These are phyloP conservation scores for Dictyostelium intermedium DNA, from an alignment of 78 protist species.

Conservation along the genomic window DNA sequence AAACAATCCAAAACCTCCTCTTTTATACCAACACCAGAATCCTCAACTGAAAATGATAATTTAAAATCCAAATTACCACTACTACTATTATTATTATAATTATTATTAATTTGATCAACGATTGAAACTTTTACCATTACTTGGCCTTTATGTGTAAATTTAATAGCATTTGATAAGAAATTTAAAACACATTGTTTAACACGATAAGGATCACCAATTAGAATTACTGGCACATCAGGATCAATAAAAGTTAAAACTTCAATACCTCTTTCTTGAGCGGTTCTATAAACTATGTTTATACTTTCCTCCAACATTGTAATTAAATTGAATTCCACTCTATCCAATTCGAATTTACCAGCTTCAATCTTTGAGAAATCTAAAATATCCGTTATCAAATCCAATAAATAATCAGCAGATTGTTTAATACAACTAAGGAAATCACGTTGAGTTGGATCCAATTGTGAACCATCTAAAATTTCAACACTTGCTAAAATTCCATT, in stretches of 20 bases:
- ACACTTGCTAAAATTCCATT: slow-evolving; percentile 69
- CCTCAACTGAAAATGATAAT: slow-evolving; percentile 51
- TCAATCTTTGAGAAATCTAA: slow-evolving; percentile 80
- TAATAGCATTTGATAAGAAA: slow-evolving; percentile 69
- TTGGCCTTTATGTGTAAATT: slow-evolving; percentile 70
- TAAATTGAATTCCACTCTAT: slow-evolving; percentile 39
- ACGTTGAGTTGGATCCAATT: slow-evolving; percentile 26
- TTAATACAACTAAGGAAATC: slow-evolving; percentile 29
- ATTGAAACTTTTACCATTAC: slow-evolving; percentile 42
- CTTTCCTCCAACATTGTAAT: slow-evolving; percentile 60
- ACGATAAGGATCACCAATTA: slow-evolving; percentile 73
- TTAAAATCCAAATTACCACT: neutral
- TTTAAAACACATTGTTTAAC: slow-evolving; percentile 76
- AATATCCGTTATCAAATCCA: slow-evolving; percentile 56
- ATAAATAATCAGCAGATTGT: slow-evolving; percentile 23
- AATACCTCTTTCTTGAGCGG: slow-evolving; percentile 35
- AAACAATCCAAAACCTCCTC: neutral
- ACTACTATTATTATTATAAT: neutral
- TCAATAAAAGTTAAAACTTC: slow-evolving; percentile 50
- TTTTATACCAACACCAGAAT: slow-evolving; percentile 75
- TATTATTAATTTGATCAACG: neutral
- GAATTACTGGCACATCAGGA: slow-evolving; percentile 35
- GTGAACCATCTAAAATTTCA: slow-evolving; percentile 33
- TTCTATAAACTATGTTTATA: slow-evolving; percentile 49
- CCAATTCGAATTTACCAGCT: slow-evolving; percentile 72